Base-by-base conservation (phyloP, 352 stramenopile genomes). In the Peronospora farinosa region DNA sequence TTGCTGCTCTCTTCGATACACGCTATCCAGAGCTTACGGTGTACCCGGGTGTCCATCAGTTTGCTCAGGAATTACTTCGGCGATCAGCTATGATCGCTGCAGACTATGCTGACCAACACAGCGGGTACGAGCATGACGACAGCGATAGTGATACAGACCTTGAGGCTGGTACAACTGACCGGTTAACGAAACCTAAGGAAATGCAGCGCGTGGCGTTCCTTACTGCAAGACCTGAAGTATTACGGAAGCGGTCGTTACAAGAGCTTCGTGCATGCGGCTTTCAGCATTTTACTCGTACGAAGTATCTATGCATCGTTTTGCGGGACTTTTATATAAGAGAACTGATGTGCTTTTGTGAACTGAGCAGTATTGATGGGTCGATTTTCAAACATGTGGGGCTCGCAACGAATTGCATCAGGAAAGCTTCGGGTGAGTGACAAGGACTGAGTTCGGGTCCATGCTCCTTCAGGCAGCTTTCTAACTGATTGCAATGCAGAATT, bases 31-130 rank as follows among this genome's bases (percentile, higher is more conserved):
- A 89, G 41, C 63, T 92, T 27, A 89, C 80, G 9, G 78, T 92
- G 3, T 92, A 92, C 37, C 80, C 80, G 7, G 80, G 80, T 44
- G 78, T 88, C 11, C 77, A 88, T 60, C 80, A 91, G 69, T 91
- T 91, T 27, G 75, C 84, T 10, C 67, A 88, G 19, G 80, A 91
- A 51, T 55, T 91, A 10, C 63, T 86, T 53, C 68, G 69, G 2
- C 54, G 70, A 28, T 72, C 60, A 16, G 55, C 56, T 19, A 47
- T 56, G 3, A 33, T 65, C 5, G 52, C 59, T 19, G 45, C 51
- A 15, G 47, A 65, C 27, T 45, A 33, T 40, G 38, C 46, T 25
- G 57, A 64, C 35, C 17, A 47, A 12, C 51, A 61, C 36, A 61
- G 60, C 11, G 59, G 44, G 11, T 58, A 72, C 19, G 37, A 59